Conservation (phyloP, 1,139 yeast species). For the Hyphopichia fennica region DNA sequence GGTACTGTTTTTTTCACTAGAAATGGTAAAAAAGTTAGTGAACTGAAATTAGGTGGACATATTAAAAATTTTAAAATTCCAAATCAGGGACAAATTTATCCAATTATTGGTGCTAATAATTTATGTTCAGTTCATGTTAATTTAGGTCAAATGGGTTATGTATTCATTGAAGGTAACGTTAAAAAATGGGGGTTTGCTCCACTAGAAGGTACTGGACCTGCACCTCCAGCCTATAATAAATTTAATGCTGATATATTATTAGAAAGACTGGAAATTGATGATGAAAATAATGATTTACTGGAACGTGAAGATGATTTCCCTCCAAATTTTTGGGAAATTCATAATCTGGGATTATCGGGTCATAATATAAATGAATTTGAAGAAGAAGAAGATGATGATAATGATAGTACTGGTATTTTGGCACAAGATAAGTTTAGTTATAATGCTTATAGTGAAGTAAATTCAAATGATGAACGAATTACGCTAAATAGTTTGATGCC, state of each 20-base stretch:
- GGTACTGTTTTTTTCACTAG: slow-evolving; percentile 69
- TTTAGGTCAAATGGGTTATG: slow-evolving; percentile 58
- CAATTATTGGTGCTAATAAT: slow-evolving; percentile 54
- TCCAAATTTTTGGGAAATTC: slow-evolving; percentile 53
- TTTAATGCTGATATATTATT: slow-evolving; percentile 54
- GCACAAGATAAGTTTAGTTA: slow-evolving; percentile 37
- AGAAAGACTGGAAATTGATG: slow-evolving; percentile 56
- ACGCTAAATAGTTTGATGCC: slow-evolving; percentile 37
- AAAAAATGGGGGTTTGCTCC: slow-evolving; percentile 70
- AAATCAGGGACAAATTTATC: slow-evolving; percentile 45
- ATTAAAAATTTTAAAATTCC: slow-evolving; percentile 45
- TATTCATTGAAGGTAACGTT: slow-evolving; percentile 59
- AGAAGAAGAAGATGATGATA: slow-evolving; percentile 10
- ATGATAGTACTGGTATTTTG: slow-evolving; percentile 10
- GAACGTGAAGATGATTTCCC: slow-evolving; percentile 54
- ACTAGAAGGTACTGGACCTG: slow-evolving; percentile 57
- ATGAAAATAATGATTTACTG: slow-evolving; percentile 41
- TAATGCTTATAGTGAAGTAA: slow-evolving; percentile 38
- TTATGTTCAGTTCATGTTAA: slow-evolving; percentile 56
- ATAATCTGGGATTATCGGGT: slow-evolving; percentile 12
- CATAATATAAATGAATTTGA: slow-evolving; percentile 9
- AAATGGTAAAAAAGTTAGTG: slow-evolving; percentile 68
- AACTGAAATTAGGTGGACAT: slow-evolving; percentile 69
- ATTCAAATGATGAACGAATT: slow-evolving; percentile 39
- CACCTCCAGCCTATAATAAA: slow-evolving; percentile 62